These are phyloP conservation scores for Pterocarpus santalinus DNA, from an alignment of 306 rosid genomes.

Conservation along the genomic window DNA sequence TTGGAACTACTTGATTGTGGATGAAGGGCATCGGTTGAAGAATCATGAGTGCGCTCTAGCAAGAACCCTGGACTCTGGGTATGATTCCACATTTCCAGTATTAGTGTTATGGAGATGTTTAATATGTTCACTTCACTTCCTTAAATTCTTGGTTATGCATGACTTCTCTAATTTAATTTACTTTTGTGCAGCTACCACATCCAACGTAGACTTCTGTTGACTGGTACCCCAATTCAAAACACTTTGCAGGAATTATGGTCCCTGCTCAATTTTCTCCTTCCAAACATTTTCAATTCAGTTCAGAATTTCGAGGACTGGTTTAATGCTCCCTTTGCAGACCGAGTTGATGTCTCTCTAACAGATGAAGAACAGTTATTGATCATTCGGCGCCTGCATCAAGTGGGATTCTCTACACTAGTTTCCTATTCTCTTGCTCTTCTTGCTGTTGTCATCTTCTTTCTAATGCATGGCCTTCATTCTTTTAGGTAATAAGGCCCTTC, in stretches of 20 bases:
- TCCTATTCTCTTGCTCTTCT: conserved; percentile 28
- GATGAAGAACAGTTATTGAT: conserved; percentile 89
- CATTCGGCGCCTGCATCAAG: conserved; percentile 95
- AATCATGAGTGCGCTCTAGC: conserved; percentile 94
- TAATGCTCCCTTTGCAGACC: conserved; percentile 92
- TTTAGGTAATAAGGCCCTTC: conserved; percentile 92
- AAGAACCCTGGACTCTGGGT: conserved; percentile 89
- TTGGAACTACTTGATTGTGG: conserved; percentile 91
- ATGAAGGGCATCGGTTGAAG: conserved; percentile 95
- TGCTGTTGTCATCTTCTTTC: conserved; percentile 20
- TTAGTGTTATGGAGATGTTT: conserved; percentile 30
- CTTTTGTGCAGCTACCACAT: conserved; percentile 77
- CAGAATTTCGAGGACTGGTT: conserved; percentile 97
- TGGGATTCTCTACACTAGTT: conserved; percentile 52
- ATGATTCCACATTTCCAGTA: conserved; percentile 44
- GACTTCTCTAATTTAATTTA: conserved; percentile 22
- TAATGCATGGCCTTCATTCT: conserved; percentile 41
- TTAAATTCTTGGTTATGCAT: conserved; percentile 17
- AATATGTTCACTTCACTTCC: conserved; percentile 2
- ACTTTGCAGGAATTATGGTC: conserved; percentile 98
- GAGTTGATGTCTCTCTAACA: conserved; percentile 74
- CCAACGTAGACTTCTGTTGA: conserved; percentile 85
- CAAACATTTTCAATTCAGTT: conserved; percentile 93
- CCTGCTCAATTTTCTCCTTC: conserved; percentile 96
- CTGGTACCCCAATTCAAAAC: conserved; percentile 98